Percentiles rank a stretch among this genome's conserved stretches.
Evolutionary conservation across 108 stramenopile genomes (phyloP).

Genomic region (Heterococcus sp.): DNA sequence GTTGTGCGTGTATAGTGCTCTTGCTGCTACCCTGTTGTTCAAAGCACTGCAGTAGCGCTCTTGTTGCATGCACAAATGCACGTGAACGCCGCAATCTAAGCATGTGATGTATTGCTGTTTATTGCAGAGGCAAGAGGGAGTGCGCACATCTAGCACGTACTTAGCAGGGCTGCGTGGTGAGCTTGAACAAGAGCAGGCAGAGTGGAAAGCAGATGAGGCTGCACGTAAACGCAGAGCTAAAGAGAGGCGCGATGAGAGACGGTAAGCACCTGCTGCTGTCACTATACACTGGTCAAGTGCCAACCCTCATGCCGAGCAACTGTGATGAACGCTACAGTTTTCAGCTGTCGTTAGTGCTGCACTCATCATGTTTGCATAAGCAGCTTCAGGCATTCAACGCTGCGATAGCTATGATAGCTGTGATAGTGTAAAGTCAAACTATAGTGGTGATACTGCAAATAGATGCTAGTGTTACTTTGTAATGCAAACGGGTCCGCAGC

Average conservation of each 20-base stretch:
- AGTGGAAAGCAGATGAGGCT: conserved; percentile 6
- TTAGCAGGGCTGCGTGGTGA: conserved; percentile 19
- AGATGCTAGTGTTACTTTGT: no score
- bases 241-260: conserved; percentile 1
- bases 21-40: no score
- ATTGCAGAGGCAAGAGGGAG: no score
- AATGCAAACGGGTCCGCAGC: no score
- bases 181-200: conserved; percentile 7
- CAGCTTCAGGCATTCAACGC: conserved; percentile 1
- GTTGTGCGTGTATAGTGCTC: no score
- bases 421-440: neutral
- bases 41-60: no score
- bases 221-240: neutral
- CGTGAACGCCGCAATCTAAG: no score
- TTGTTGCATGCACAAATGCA: no score
- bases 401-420: neutral
- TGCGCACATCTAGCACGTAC: neutral
- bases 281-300: neutral
- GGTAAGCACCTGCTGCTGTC: conserved; percentile 1
- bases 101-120: no score
- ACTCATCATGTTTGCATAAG: neutral
- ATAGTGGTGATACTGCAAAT: no score
- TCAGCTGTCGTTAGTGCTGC: neutral
- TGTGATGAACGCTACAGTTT: neutral
- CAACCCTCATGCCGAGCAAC: neutral